Evolutionary conservation across 768 basidiomycete species (phyloP), one percentile per base, ranked within the genome.

Genomic region (Tylopilus rubrobrunneus): DNA sequence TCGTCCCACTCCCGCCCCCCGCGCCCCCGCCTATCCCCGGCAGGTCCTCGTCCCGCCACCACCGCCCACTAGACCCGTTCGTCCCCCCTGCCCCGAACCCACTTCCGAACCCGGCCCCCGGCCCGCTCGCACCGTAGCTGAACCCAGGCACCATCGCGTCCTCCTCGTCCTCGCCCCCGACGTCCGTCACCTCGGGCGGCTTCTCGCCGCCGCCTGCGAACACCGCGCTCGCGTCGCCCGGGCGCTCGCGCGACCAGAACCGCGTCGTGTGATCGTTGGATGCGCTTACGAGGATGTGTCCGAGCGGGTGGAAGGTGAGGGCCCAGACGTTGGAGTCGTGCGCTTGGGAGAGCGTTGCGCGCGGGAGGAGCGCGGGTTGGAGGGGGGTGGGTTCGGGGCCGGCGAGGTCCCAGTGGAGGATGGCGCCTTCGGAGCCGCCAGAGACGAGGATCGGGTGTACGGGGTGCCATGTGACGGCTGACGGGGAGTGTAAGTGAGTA

Each of bases 261-360:
- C 95, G 83, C 7, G 96, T 97, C 6, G 97, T 98, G 74, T 95
- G 92, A 76, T 99, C 97, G 75, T 97, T 98, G n/a, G 89, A 90
- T 10, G 88, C 97, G 57, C 84, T 87, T 56, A 87, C 93, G 62
- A 99, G 85, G 62, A 98, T 80, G 72, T 98, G 95, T 0, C 97
- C 96, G 15, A 98, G 82, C 0, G 96, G 95, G 72, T 98, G 95
- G 79, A 85, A 99, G 4, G 92, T 84, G 58, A 99, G 82, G 0
- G 92, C 85, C 92, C 95, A 98, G 57, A 99, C 92, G 69, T 95
- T 94, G 29, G 91, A 92, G 75, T 99, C 97, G 78, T 99, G 97
- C 9, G 97, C 97, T 67, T 92, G 89, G n/a, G 89, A 86, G 61
- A 99, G 84, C 14, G 84, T 87, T 6, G 92, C 88, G 48, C 90